Percentiles rank a stretch among this genome's conserved stretches.
phyloP scores from a whole-genome alignment of 2,329 filamentous ascomycete species.

The Leptographium flavum region DNA sequence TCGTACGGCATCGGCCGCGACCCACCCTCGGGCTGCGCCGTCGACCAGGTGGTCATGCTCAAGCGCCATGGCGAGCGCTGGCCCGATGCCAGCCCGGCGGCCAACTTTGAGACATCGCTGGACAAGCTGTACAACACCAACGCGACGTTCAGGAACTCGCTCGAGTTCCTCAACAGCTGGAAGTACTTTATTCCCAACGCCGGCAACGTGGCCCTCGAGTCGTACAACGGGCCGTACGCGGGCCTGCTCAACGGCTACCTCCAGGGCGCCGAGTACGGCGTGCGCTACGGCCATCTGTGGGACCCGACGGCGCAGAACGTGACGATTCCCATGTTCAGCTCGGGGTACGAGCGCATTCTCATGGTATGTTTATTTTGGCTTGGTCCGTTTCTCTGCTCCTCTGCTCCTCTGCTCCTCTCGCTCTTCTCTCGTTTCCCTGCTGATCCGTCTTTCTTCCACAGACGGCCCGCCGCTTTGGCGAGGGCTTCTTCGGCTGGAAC shows the following conservation, averaged over 20 bases:
- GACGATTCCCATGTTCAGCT: slow-evolving; percentile 9
- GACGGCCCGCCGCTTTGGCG: slow-evolving; percentile 45
- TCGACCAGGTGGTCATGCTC: slow-evolving; percentile 46
- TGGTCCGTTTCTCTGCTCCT: too few relatives aligned
- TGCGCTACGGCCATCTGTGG: slow-evolving; percentile 10
- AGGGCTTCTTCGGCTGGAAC: slow-evolving; percentile 44
- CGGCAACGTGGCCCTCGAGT: slow-evolving; percentile 7
- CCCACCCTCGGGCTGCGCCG: slow-evolving; percentile 38
- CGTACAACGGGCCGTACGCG: slow-evolving; percentile 7
- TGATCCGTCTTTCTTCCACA: too few relatives aligned
- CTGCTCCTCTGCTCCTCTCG: too few relatives aligned
- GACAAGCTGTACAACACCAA: slow-evolving; percentile 5
- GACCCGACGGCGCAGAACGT: slow-evolving; percentile 4
- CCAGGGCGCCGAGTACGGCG: slow-evolving; percentile 9
- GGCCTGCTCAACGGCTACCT: slow-evolving; percentile 9
- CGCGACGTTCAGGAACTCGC: neutral
- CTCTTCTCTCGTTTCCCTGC: too few relatives aligned
- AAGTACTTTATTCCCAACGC: slow-evolving; percentile 4
- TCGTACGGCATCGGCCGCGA: slow-evolving; percentile 33
- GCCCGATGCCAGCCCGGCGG: slow-evolving; percentile 38
- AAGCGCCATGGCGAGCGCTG: slow-evolving; percentile 49
- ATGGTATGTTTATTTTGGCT: slow-evolving; percentile 17
- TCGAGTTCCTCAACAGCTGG: slow-evolving; percentile 9
- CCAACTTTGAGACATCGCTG: slow-evolving; percentile 3
- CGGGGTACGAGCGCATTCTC: slow-evolving; percentile 45